Base-by-base conservation (phyloP, 805 yeast genomes). In the Candida succiphila region DNA sequence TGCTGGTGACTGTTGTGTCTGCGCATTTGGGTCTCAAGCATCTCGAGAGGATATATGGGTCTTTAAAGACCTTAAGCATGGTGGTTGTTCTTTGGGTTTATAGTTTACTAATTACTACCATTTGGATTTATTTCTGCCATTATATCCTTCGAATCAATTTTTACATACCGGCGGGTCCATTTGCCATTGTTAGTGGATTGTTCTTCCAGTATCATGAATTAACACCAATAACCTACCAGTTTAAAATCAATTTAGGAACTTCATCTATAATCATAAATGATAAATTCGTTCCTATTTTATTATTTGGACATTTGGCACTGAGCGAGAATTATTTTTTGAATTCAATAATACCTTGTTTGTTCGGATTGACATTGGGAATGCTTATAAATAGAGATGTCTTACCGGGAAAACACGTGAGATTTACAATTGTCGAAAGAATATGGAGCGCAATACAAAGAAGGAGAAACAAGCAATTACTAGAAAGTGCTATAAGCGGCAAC, bases 31-130 rank as follows among this genome's bases (percentile, higher is more conserved):
- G 69, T 32, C 65, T 67, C 44, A 72, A 77, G 48, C 66, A 63
- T 27, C 40, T 78, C 33, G 86, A 78, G 52, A 49, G 84, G 32
- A 52, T 70, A 31, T 65, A 65, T 45, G 84, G 84, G 1, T 65
- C 77, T 10, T 51, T 66, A 30, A 73, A 71, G 43, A 72, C 73
- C 42, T 42, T 71, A 9, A 65, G 74, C 25, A 45, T 71, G 13
- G 46, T 76, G 2, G 35, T 62, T 1, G 43, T 74, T 27, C 54
- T 69, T 25, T 61, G 61, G 18, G 13, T 65, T 2, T 78, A 75
- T 56, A 76, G 75, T 37, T 51, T 68, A 1, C 38, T 64, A 5
- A 43, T 56, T 7, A 50, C 67, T 5, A 51, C 63, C 10, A 25
- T 61, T 1, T 35, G 65, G 25, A 61, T 66, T 15, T 27, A 52